Evolutionary conservation across 1,284 basidiomycete genomes (phyloP), one percentile per base, ranked within the genome.

Genomic region (Moniliella sp.): DNA sequence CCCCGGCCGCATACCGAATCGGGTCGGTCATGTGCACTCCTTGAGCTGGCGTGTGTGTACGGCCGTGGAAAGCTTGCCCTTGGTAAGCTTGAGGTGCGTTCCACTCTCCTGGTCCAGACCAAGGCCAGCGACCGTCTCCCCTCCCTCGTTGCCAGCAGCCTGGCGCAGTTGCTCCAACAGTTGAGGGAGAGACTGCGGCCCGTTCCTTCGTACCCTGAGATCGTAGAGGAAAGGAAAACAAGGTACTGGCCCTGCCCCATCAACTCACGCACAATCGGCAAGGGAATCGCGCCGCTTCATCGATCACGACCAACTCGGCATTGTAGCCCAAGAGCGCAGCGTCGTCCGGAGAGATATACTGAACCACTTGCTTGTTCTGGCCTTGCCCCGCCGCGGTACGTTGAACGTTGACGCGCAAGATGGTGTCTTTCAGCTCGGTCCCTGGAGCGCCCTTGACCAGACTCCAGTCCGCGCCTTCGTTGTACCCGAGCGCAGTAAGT

Each of bases 181-280:
- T 99, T 99, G 48, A 99, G 76, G 28, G 82, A 88, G 28, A 99
- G 72, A 2, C 84, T 93, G 19, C 91, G 78, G 12, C 91, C 91
- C 0, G 91, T 97, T 13, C 91, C 91, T 67, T 97, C 91, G 64
- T 99, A 99, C 27, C 91, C 91, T 58, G 94, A 94, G 66, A 97
- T 88, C 2, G 91, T 99, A 12, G 83, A 91, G 1, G 84, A 81
- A 69, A 97, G 76, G 68, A 97, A 94, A 31, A 97, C 84, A 26
- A 94, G 78, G 63, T 97, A 97, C 0, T 32, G 19, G 9, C 28
- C 28, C 5, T 16, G 13, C 0, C 91, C 91, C 40, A 99, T 75
- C 38, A 97, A 75, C 50, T 83, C 83, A 42, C 78, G 75, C 12
- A 99, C 86, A 15, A 94, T 73, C 3, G 86, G 82, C 9, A 97